These are phyloP conservation scores for Citrullus mucosospermus DNA, from an alignment of 306 rosid species.

Conservation along the genomic window DNA sequence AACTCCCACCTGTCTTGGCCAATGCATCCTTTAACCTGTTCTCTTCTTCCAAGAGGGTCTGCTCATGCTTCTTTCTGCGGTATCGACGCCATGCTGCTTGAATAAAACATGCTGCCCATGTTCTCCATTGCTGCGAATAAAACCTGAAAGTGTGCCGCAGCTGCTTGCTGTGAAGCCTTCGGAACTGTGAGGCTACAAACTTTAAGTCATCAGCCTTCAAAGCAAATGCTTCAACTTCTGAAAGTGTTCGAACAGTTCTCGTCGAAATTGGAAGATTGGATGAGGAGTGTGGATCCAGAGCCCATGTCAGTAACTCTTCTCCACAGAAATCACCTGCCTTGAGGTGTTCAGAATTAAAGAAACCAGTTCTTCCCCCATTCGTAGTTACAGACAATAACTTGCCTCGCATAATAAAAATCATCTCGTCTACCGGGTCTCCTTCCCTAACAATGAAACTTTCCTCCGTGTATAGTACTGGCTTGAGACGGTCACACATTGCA, in stretches of 20 bases:
- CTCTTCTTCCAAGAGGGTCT: constrained; percentile 9
- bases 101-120: constrained; percentile 14
- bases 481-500: constrained; percentile 11
- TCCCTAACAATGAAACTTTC: constrained; percentile 5
- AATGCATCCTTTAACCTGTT: constrained; percentile 12
- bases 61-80: constrained; percentile 4
- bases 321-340: constrained; percentile 11
- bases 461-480: constrained; percentile 8
- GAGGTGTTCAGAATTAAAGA: constrained; percentile 4
- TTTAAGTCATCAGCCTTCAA: constrained; percentile 5
- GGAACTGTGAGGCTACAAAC: constrained; percentile 8
- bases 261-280: constrained; percentile 5
- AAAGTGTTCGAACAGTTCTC: constrained; percentile 4
- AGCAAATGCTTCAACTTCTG: constrained; percentile 13
- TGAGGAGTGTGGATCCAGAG: constrained; percentile 4
- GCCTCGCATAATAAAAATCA: constrained; percentile 13
- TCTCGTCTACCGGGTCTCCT: constrained; percentile 12
- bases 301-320: constrained; percentile 6
- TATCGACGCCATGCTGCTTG: constrained; percentile 14
- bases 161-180: constrained; percentile 7
- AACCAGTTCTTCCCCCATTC: constrained; percentile 9
- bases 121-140: constrained; percentile 11
- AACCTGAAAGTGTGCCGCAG: constrained; percentile 12
- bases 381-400: constrained; percentile 2
- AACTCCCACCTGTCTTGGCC: constrained; percentile 8